These are phyloP conservation scores for Tylopilus sp. DNA, from an alignment of 768 basidiomycete species.

Conservation along the genomic window DNA sequence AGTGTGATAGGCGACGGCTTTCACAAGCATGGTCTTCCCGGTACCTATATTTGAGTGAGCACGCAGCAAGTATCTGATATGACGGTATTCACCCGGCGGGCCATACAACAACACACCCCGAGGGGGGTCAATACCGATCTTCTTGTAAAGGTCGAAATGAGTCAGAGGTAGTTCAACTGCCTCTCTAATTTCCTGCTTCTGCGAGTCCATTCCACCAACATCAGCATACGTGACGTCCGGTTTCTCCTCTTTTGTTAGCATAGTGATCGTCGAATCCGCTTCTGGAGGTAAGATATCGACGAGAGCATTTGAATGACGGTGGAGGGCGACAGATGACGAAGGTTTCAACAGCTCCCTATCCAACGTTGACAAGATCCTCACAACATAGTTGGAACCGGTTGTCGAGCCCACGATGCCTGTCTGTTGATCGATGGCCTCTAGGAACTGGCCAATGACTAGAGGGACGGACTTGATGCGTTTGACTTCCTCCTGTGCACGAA, in stretches of 20 bases:
- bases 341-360: conserved; percentile 98
- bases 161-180: conserved; percentile 95
- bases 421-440: conserved; percentile 97
- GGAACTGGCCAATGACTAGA: conserved; percentile 98
- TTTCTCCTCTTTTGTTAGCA: conserved; percentile 92
- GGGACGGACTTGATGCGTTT: conserved; percentile 99
- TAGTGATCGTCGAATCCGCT: conserved; percentile 94
- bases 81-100: conserved; percentile 70
- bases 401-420: conserved; percentile 97
- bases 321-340: conserved; percentile 95
- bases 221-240: conserved; percentile 93
- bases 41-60: conserved; percentile 59
- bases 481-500: conserved; percentile 98
- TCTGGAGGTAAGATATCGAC: conserved; percentile 98
- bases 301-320: conserved; percentile 96
- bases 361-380: conserved; percentile 93
- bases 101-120: conserved; percentile 96
- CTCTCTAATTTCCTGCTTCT: conserved; percentile 99
- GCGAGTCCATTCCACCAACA: conserved; percentile 94
- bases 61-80: background rate
- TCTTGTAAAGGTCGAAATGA: conserved; percentile 98
- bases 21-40: conserved; percentile 99
- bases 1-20: conserved; percentile 98
- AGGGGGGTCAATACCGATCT: conserved; percentile 99
- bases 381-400: conserved; percentile 97